Evolutionary conservation across 352 stramenopile genomes (phyloP), one percentile per base, ranked within the genome.

Genomic region (Thalassiosira sp.): DNA sequence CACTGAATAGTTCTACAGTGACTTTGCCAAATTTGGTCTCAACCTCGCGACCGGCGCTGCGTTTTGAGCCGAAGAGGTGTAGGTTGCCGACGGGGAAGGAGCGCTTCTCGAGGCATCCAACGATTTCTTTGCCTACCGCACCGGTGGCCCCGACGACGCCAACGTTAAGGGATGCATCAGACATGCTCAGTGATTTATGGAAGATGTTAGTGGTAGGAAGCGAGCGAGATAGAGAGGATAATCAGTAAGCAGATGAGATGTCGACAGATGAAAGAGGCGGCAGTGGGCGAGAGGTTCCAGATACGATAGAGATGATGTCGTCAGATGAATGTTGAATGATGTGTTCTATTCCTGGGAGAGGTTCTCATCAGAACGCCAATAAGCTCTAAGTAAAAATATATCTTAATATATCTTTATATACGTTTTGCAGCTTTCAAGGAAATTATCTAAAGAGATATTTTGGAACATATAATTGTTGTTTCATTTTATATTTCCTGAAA

Each of bases 41-140:
- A 15, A 98, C 90, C 28, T 86, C 90, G 62, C 95, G 97, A 58
- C 97, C 96, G 3, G 96, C 95, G 33, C 93, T 98, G 35, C 96
- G 93, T 66, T 89, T 90, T 13, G 94, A 98, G 62, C 96, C 96
- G 85, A 98, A 98, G 48, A 99, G 94, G 63, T 96, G 93, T 27
- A 99, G 89, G 69, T 94, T 85, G 57, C 90, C 88, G 11, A 98
- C 94, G 0, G 94, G 94, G 80, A 98, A 98, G 3, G 68, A 60
- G 42, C 89, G 82, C 51, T 90, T 89, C 46, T 94, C 85, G 52
- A 99, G 89, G 74, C 96, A 94, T 25, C 90, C 89, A 48, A 98
- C 91, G 85, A 98, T 97, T 90, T 99, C 97, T 65, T 98, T 95
- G 28, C 97, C 97, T 7, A 99, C 97, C 18, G 97, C 97, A 61